Conservation (phyloP, 495 filamentous ascomycete species). For the Cairneyella variabilis region DNA sequence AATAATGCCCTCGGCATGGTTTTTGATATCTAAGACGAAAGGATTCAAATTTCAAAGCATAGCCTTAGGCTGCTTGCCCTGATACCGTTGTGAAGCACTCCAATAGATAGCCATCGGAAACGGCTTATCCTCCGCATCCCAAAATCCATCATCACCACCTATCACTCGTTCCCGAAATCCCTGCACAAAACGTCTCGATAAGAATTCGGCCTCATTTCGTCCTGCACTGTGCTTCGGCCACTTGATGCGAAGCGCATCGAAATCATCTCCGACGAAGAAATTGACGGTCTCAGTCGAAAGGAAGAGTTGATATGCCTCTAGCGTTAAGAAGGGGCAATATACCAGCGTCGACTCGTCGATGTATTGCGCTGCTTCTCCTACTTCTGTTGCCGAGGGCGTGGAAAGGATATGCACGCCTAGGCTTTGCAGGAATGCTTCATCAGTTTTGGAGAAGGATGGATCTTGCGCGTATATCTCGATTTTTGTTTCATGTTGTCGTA, state of each 20-base stretch:
- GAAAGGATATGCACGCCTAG: conserved; percentile 15
- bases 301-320: conserved; percentile 17
- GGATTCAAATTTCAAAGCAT: neutral
- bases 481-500: conserved; percentile 1
- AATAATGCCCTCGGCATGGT: too few species aligned
- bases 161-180: conserved; percentile 8
- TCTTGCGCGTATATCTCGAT: conserved; percentile 18
- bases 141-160: conserved; percentile 7
- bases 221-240: conserved; percentile 11
- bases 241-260: conserved; percentile 14
- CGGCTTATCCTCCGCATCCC: conserved; percentile 10
- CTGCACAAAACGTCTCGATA: conserved; percentile 9
- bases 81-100: conserved; percentile 2
- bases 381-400: conserved; percentile 15
- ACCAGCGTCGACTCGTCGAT: conserved; percentile 16
- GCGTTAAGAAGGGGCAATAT: conserved; percentile 16
- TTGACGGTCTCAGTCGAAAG: conserved; percentile 1
- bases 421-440: conserved; percentile 18
- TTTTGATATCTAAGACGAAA: neutral
- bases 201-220: conserved; percentile 5
- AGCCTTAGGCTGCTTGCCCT: conserved; percentile 3
- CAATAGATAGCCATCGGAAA: conserved; percentile 16
- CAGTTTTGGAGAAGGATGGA: conserved; percentile 18
- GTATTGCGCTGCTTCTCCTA: conserved; percentile 10
- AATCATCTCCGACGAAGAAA: conserved; percentile 19